Evolutionary conservation across 2,329 filamentous ascomycete genomes (phyloP).

Genomic region (Penicillium freii): DNA sequence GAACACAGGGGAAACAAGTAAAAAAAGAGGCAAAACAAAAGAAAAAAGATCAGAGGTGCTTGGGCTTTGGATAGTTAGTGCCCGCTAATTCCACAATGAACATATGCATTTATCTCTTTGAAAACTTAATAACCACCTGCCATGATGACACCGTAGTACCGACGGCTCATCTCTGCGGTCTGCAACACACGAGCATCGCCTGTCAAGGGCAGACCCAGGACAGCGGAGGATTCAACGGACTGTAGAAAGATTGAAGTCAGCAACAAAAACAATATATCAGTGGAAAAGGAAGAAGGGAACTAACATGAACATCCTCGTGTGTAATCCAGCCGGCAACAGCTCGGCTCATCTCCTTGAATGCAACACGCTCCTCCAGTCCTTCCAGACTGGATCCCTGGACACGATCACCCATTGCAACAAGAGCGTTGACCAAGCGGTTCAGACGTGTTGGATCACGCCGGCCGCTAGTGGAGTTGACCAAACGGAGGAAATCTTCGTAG

Average conservation of each 20-base stretch:
- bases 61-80: neutral
- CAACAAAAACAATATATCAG: neutral
- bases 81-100: neutral
- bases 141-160: conserved; percentile 67
- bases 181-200: conserved; percentile 71
- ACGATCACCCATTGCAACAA: conserved; percentile 42
- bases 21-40: conserved; percentile 1
- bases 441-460: conserved; percentile 44
- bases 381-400: conserved; percentile 52
- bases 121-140: conserved; percentile 41
- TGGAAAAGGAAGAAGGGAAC: conserved; percentile 24
- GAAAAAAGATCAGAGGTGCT: conserved; percentile 1
- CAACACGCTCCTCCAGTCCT: conserved; percentile 63
- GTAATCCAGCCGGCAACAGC: conserved; percentile 67
- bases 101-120: neutral
- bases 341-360: conserved; percentile 77
- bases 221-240: conserved; percentile 38
- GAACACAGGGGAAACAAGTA: conserved; percentile 10
- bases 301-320: conserved; percentile 59
- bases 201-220: conserved; percentile 55
- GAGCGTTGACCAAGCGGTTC: conserved; percentile 49
- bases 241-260: conserved; percentile 16
- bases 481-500: conserved; percentile 63
- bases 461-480: conserved; percentile 44
- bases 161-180: conserved; percentile 66